Percentiles rank a stretch among this genome's conserved stretches.
Conservation (phyloP, 345 rosid species). For the Eucalyptus pauciflora region DNA sequence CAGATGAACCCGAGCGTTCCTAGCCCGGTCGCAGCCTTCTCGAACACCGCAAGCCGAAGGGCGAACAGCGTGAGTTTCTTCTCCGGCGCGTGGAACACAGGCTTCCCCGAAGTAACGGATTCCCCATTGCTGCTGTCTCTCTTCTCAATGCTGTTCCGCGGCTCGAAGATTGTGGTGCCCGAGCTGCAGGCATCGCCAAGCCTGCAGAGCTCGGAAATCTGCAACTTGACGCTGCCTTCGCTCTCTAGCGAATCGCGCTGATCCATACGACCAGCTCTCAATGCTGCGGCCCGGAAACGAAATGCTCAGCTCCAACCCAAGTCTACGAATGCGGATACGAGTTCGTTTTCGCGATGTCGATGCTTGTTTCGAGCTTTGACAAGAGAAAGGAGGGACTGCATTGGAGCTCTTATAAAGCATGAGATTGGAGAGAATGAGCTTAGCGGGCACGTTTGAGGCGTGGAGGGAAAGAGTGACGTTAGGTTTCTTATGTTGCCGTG, state of each 20-base stretch:
- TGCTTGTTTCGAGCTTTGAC: constrained; percentile 16
- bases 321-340: no score
- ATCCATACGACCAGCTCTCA: background rate
- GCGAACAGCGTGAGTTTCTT: constrained; percentile 81
- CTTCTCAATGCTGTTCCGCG: constrained; percentile 26
- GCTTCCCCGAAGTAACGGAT: constrained; percentile 8
- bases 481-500: constrained; percentile 7
- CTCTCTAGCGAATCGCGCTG: background rate
- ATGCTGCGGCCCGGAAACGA: background rate
- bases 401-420: background rate
- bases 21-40: constrained; percentile 73
- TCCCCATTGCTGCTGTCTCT: constrained; percentile 32
- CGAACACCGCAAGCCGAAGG: constrained; percentile 67
- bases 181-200: constrained; percentile 41
- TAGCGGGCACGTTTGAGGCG: constrained; percentile 25
- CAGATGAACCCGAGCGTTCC: constrained; percentile 90
- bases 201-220: constrained; percentile 31
- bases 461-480: constrained; percentile 36
- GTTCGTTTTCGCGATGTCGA: background rate
- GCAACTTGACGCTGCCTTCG: constrained; percentile 33
- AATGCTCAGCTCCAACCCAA: background rate
- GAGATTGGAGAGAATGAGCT: constrained; percentile 5
- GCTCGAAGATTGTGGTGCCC: constrained; percentile 41
- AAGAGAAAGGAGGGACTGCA: background rate
- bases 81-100: constrained; percentile 41